Conservation (phyloP, 495 filamentous ascomycete genomes). For the Penicillium pulvis region DNA sequence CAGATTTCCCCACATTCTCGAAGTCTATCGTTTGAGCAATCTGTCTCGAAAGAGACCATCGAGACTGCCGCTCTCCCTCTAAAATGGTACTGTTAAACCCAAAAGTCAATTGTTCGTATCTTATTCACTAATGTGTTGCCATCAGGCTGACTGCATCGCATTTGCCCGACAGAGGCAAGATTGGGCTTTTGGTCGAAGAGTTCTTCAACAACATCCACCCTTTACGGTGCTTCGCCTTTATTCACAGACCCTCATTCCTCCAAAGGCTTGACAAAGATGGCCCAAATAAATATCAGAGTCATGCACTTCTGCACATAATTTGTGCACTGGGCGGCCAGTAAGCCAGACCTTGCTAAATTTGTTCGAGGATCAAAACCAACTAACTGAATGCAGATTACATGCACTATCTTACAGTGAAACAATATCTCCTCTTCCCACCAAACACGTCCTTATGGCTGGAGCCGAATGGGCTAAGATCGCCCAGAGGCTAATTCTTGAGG, state of each 20-base stretch:
- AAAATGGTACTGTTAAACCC: conserved; percentile 8
- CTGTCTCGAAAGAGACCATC: not conserved
- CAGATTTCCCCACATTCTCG: conserved; percentile 4
- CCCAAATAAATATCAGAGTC: conserved; percentile 7
- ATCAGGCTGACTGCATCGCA: conserved; percentile 24
- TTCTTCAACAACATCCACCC: conserved; percentile 43
- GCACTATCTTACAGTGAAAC: conserved; percentile 29
- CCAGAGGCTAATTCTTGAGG: conserved; percentile 29
- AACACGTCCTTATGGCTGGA: conserved; percentile 24
- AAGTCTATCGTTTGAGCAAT: conserved; percentile 1
- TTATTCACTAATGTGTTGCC: not conserved
- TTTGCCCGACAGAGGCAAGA: conserved; percentile 25
- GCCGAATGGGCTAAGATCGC: conserved; percentile 34
- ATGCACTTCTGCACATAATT: conserved; percentile 36
- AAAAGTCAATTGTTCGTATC: not conserved
- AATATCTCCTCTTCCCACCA: conserved; percentile 12
- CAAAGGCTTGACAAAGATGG: conserved; percentile 31
- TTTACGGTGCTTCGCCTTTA: conserved; percentile 39
- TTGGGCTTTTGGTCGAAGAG: conserved; percentile 32
- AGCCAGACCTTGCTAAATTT: conserved; percentile 4
- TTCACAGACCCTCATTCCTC: conserved; percentile 38
- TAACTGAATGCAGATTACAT: conserved; percentile 20
- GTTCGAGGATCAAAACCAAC: not conserved
- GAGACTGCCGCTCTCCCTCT: conserved; percentile 5
- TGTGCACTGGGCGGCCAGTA: conserved; percentile 43